Conservation (phyloP, 2,329 filamentous ascomycete species). For the Magnaporthiopsis incrustans region DNA sequence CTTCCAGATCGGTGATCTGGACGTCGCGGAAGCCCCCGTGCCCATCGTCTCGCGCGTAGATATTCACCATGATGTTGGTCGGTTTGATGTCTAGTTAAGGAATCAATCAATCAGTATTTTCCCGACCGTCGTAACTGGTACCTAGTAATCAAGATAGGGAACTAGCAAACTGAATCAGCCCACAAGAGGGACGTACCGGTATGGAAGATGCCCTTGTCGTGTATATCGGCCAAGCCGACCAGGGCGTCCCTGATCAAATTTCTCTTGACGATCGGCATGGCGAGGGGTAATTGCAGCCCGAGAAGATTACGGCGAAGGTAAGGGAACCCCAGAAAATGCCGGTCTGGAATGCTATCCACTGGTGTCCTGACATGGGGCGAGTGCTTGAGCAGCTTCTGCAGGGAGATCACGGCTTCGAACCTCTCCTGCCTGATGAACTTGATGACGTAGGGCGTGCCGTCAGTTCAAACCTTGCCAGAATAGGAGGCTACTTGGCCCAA, state of each 20-base stretch:
- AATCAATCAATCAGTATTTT: too few relatives aligned
- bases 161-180: too few relatives aligned
- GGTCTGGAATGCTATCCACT: neutral
- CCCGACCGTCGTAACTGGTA: too few relatives aligned
- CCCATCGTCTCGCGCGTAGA: neutral
- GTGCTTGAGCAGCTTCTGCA: neutral
- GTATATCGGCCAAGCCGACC: neutral
- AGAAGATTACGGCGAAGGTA: neutral
- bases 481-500: too few relatives aligned
- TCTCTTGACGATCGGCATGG: neutral
- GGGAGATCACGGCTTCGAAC: too few relatives aligned
- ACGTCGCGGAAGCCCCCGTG: neutral
- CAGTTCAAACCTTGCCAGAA: too few relatives aligned
- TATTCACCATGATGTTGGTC: neutral
- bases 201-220: slow-evolving; percentile 1
- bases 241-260: neutral
- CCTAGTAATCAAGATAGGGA: too few relatives aligned
- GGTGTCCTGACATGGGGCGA: neutral
- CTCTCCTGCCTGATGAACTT: neutral
- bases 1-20: neutral
- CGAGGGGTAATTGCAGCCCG: neutral
- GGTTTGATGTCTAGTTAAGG: neutral
- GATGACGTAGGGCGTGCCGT: neutral
- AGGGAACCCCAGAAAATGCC: neutral
- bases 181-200: neutral